These are phyloP conservation scores for Aspergillus amoenus DNA, from an alignment of 2,329 filamentous ascomycete genomes.

Conservation along the genomic window DNA sequence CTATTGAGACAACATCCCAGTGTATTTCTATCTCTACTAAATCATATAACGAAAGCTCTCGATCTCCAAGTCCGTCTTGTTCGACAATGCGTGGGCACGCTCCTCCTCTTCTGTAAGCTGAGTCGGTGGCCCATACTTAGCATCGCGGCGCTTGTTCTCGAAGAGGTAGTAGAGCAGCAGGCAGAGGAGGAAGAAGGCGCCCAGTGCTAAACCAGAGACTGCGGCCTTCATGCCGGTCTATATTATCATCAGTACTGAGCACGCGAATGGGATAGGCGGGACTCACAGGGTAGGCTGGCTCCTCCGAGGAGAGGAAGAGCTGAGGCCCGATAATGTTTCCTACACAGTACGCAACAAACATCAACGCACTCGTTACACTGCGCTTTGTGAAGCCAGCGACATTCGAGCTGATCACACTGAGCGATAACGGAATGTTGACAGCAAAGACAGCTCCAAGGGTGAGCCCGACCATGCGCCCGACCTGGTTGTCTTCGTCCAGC, in stretches of 20 bases:
- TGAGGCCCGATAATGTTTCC: constrained; percentile 37
- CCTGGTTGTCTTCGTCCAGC: constrained; percentile 23
- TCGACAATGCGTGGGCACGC: not conserved
- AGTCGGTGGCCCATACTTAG: constrained; percentile 19
- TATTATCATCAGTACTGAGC: not conserved
- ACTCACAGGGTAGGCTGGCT: constrained; percentile 32
- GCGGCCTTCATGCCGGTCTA: constrained; percentile 37
- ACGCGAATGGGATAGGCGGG: not conserved
- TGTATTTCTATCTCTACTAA: not conserved
- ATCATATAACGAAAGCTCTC: not conserved
- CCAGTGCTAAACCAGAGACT: constrained; percentile 29
- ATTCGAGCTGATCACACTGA: constrained; percentile 37
- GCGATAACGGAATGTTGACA: constrained; percentile 35
- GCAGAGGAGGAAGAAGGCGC: constrained; percentile 30
- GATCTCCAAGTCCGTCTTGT: not conserved
- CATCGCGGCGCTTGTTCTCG: constrained; percentile 33
- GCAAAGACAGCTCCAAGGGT: constrained; percentile 34
- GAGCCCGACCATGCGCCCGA: constrained; percentile 30
- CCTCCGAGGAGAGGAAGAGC: constrained; percentile 32
- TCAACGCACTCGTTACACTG: constrained; percentile 40
- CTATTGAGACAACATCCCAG: not conserved
- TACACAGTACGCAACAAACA: constrained; percentile 48
- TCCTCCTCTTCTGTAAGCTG: not conserved
- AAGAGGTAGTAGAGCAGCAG: constrained; percentile 30
- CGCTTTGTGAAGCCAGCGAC: constrained; percentile 39